Percentiles rank a stretch among this genome's conserved stretches.
These are phyloP conservation scores for Geotrichum restrictum DNA, from an alignment of 1,139 yeast genomes.

Conservation along the genomic window DNA sequence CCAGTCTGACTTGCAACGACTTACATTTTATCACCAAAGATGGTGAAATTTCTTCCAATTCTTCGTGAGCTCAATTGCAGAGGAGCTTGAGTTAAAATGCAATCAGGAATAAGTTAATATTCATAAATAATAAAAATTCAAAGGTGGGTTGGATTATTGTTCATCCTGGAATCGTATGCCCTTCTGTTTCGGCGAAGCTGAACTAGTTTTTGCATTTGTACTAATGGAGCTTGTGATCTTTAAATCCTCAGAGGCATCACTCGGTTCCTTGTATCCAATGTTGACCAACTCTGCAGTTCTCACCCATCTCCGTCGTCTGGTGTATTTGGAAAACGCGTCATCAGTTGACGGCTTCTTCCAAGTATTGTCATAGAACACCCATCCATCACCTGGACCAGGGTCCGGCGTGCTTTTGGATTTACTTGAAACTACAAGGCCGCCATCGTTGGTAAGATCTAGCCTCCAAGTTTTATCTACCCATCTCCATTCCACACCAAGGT, in stretches of 20 bases:
- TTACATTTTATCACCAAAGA: no score
- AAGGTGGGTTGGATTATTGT: not conserved
- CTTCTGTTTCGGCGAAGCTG: not conserved
- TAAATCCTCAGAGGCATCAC: no score
- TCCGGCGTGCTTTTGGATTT: conserved; percentile 68
- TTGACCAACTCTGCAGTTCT: conserved; percentile 80
- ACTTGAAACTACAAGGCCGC: conserved; percentile 44
- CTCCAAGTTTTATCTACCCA: conserved; percentile 96
- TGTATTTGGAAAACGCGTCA: conserved; percentile 83
- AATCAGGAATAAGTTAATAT: no score
- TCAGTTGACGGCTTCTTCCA: conserved; percentile 92
- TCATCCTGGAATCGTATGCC: conserved; percentile 1
- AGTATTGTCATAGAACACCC: conserved; percentile 80
- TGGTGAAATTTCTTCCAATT: no score
- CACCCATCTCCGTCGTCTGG: conserved; percentile 93
- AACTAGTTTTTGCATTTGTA: no score
- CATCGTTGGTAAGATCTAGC: conserved; percentile 83
- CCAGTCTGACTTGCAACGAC: no score
- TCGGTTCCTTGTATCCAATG: not conserved
- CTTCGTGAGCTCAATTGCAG: no score
- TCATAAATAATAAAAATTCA: no score
- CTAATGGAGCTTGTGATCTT: not conserved
- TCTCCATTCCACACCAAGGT: conserved; percentile 63
- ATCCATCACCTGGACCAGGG: conserved; percentile 80
- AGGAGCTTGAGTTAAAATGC: no score